phyloP scores from a whole-genome alignment of 83 land plant species.

The Larix sibirica region DNA sequence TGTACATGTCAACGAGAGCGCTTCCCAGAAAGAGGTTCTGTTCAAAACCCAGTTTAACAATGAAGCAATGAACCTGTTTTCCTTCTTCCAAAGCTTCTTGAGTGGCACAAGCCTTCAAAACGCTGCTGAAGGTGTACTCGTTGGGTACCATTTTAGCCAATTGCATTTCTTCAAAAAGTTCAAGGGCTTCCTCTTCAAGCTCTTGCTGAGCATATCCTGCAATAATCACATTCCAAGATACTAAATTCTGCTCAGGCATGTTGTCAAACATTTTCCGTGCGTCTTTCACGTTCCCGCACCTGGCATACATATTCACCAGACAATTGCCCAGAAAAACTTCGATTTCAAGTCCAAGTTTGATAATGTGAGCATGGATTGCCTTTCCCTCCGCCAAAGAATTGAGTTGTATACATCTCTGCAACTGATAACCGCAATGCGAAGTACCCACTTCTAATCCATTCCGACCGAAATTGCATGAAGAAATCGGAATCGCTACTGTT shows the following conservation, averaged over 20 bases:
- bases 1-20: constrained; percentile 24
- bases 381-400: constrained; percentile 8
- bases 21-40: constrained; percentile 23
- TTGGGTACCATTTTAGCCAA: constrained; percentile 10
- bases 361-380: constrained; percentile 1
- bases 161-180: constrained; percentile 17
- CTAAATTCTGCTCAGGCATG: not conserved
- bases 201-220: constrained; percentile 25
- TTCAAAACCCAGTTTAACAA: constrained; percentile 21
- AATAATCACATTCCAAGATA: constrained; percentile 6
- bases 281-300: constrained; percentile 13
- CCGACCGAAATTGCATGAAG: too few species aligned
- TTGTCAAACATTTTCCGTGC: constrained; percentile 8
- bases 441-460: not conserved
- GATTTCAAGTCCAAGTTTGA: not conserved
- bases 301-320: constrained; percentile 10
- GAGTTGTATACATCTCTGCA: constrained; percentile 1
- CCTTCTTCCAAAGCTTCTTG: constrained; percentile 20
- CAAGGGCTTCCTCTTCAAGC: constrained; percentile 4
- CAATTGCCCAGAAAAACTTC: not conserved
- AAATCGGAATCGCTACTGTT: not conserved
- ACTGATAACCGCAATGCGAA: not conserved
- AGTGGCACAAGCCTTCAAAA: constrained; percentile 23
- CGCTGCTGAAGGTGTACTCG: constrained; percentile 16
- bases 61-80: constrained; percentile 20